These are phyloP conservation scores for Phytopythium litorale DNA, from an alignment of 352 stramenopile genomes.

Conservation along the genomic window DNA sequence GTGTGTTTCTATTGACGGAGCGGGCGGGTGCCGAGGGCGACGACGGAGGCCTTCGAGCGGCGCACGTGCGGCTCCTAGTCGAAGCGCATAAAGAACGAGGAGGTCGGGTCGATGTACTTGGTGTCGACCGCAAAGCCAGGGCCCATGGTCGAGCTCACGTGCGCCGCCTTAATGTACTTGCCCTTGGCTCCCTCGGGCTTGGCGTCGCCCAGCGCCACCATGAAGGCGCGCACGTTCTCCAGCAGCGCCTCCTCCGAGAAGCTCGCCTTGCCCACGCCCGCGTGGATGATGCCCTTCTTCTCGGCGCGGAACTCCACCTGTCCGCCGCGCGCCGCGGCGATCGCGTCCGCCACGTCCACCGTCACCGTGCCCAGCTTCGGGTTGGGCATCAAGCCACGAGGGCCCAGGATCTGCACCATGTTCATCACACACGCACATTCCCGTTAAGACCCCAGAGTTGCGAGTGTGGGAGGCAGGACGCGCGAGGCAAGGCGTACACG, in stretches of 20 bases:
- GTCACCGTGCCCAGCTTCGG: constrained; percentile 97
- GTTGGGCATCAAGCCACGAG: constrained; percentile 97
- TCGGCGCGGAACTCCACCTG: constrained; percentile 89
- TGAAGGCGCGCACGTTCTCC: constrained; percentile 91
- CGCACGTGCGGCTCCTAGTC: constrained; percentile 32
- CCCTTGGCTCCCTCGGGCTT: constrained; percentile 93
- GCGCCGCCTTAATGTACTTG: constrained; percentile 91
- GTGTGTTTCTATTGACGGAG: constrained; percentile 8
- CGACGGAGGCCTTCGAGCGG: too few relatives aligned
- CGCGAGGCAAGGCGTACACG: constrained; percentile 29
- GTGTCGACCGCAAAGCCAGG: constrained; percentile 70
- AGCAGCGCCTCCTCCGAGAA: constrained; percentile 88
- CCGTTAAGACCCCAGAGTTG: background rate
- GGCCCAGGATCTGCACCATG: constrained; percentile 81
- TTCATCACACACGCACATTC: background rate
- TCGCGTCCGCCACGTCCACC: constrained; percentile 82
- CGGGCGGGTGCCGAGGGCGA: background rate
- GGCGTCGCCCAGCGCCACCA: constrained; percentile 88
- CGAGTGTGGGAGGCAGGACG: too few relatives aligned
- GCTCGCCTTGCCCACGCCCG: constrained; percentile 85
- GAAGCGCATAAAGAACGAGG: constrained; percentile 85
- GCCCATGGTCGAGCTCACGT: constrained; percentile 88
- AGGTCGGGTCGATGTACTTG: constrained; percentile 83
- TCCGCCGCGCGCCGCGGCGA: constrained; percentile 72
- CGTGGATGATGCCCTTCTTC: constrained; percentile 90